These are phyloP conservation scores for Fusarium sp. DNA, from an alignment of 2,329 filamentous ascomycete species.

Conservation along the genomic window DNA sequence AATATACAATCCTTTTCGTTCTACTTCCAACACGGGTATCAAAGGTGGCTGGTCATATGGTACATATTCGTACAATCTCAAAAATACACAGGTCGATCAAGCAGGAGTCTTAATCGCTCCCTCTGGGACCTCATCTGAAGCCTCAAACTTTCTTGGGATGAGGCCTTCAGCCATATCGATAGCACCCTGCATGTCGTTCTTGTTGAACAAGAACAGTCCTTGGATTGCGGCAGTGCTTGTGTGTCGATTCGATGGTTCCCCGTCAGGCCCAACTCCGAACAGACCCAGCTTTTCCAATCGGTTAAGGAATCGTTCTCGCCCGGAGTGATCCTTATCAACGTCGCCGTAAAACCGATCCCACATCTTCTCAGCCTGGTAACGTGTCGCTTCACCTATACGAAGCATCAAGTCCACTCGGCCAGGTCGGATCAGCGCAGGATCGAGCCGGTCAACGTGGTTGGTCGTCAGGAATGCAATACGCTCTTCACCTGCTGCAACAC, in stretches of 20 bases:
- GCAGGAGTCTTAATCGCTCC: conserved; percentile 57
- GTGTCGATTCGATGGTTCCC: conserved; percentile 58
- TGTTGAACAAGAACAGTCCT: conserved; percentile 95
- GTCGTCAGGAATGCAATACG: conserved; percentile 93
- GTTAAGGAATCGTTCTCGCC: conserved; percentile 75
- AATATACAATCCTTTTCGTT: conserved; percentile 9
- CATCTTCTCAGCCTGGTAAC: conserved; percentile 84
- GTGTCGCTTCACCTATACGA: conserved; percentile 86
- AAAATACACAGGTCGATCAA: conserved; percentile 34
- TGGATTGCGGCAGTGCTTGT: conserved; percentile 94
- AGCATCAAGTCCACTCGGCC: conserved; percentile 95
- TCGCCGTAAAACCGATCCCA: conserved; percentile 97
- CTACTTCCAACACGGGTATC: conserved; percentile 33
- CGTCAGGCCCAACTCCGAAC: conserved; percentile 67
- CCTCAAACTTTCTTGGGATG: conserved; percentile 67
- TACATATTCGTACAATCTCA: conserved; percentile 25
- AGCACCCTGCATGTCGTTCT: conserved; percentile 87
- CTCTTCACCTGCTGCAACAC: conserved; percentile 94
- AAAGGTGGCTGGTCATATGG: conserved; percentile 24
- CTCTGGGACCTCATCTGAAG: conserved; percentile 53
- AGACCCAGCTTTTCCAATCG: conserved; percentile 77
- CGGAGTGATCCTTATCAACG: conserved; percentile 71
- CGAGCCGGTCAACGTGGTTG: conserved; percentile 90
- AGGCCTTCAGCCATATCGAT: conserved; percentile 80
- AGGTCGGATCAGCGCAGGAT: conserved; percentile 88